Evolutionary conservation across 2,329 filamentous ascomycete species (phyloP), one percentile per base, ranked within the genome.

Genomic region (Hypocreales sp.): DNA sequence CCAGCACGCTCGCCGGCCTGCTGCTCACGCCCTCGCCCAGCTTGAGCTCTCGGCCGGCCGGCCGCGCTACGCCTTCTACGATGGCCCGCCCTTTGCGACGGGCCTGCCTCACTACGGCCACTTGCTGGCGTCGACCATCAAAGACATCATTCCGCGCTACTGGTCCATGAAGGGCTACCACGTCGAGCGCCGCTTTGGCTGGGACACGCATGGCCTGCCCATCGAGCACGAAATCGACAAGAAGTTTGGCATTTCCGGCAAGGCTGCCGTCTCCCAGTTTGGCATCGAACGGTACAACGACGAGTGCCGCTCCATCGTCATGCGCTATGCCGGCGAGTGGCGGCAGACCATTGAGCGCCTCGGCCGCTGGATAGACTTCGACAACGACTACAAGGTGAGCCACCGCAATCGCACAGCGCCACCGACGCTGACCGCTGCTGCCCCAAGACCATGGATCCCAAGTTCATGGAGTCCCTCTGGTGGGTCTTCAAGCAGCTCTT

Each of bases 201-300:
- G 87, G 87, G 87, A 94, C 34, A 76, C 86, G 2, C 87, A 94
- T 48, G 87, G 87, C 34, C 66, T 95, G 28, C 87, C 87, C 11
- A 90, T 95, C 40, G 87, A 95, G 59, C 82, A 92, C 51, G 87
- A 94, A 57, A 94, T 94, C 46, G 87, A 94, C 63, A 94, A 94
- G 67, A 87, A 87, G 56, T 64, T 92, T 38, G 80, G 81, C 22
- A 86, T 93, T 46, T 81, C 80, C 39, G 82, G 83, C 30, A 79
- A 81, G 50, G 79, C 86, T 38, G 84, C 84, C 5, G 86, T 95
- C 22, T 71, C 77, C 56, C 67, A 92, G 55, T 64, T 93, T 40
- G 87, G 87, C 26, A 74, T 94, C 39, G 79, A 68, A 38, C 79
- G 79, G 44, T 95, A 94, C 61, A 95, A 95, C 50, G 76, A 71